Percentiles rank a stretch among this genome's conserved stretches.
Conservation (phyloP, 441 rosid genomes). For the Syzygium syzygioides region DNA sequence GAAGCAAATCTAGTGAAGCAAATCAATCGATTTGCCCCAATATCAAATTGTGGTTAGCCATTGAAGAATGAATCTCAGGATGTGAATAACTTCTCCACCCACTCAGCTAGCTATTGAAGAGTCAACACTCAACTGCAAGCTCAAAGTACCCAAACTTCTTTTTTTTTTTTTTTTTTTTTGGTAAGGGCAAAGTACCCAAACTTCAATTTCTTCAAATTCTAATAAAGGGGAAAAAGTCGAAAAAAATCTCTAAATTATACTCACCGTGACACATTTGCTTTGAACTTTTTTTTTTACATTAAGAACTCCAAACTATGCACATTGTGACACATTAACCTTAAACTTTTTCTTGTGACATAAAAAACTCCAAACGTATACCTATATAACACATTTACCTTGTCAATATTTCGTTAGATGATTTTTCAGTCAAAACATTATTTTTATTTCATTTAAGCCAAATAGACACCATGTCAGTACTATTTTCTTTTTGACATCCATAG, state of each 20-base stretch:
- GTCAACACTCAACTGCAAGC: background rate
- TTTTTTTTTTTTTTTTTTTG: too few species aligned
- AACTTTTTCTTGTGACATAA: too few species aligned
- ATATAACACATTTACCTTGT: too few species aligned
- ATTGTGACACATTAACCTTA: fast-evolving
- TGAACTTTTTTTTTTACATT: too few species aligned
- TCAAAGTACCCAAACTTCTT: background rate
- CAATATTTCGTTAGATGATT: too few species aligned
- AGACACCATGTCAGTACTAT: too few species aligned
- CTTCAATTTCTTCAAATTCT: background rate
- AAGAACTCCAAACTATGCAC: too few species aligned
- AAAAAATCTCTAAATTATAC: fast-evolving
- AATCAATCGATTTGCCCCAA: background rate
- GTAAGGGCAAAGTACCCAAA: background rate
- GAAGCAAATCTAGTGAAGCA: background rate
- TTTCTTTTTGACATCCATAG: too few species aligned
- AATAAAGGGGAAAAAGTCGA: background rate
- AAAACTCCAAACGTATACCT: too few species aligned
- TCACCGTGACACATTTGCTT: fast-evolving
- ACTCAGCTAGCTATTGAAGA: background rate
- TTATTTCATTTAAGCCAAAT: too few species aligned
- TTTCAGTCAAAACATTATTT: too few species aligned
- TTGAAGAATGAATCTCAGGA: too few species aligned
- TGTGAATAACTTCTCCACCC: background rate
- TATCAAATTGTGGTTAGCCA: background rate